Base-by-base conservation (phyloP, 805 yeast species). In the Pachysolen tannophilus region DNA sequence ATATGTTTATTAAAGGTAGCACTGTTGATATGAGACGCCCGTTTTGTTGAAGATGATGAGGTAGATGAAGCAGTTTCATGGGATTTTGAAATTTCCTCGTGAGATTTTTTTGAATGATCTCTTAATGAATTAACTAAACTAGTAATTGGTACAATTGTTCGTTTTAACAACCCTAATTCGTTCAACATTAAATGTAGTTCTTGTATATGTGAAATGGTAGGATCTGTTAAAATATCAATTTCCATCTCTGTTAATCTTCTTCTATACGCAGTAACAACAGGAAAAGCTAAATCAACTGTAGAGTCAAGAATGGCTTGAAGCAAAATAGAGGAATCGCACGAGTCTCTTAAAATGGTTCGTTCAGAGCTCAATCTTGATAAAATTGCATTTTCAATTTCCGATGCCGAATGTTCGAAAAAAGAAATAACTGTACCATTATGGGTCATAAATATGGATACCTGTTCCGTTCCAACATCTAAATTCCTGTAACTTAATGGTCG, bases 301-400 rank as follows among this genome's bases (percentile, higher is more conserved):
- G 75, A 63, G 46, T 75, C 82, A 8, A 75, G 44, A 5, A 75
- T 58, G 2, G 76, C 72, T 42, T 75, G 78, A 13, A 74, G 56
- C 21, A 75, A 53, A 5, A 72, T 60, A 0, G 75, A 65, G 0
- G 78, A 58, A 46, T 74, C 78, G 38, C 67, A 60, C 0, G 75
- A 62, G 23, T 67, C 69, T 34, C 78, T 52, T 19, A 75, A 45
- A 25, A 72, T 53, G 0, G 81, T 70, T 24, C 64, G 60, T 4
- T 58, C 61, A 2, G 70, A 52, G 26, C 61, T 48, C 23, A 75
- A 55, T 18, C 81, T 58, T 2, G 68, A 52, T 19, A 74, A 51
- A 8, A 75, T 62, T 2, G 81, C 78, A 24, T 56, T 55, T 36
- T 69, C 75, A 17, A 75, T 61, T 31, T 69, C 74, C 30, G 63